A percentile compares a stretch with the other conserved stretches of the same genome.
Evolutionary conservation across 331 rosid species (phyloP).

Genomic region (Dryas integrifolia): DNA sequence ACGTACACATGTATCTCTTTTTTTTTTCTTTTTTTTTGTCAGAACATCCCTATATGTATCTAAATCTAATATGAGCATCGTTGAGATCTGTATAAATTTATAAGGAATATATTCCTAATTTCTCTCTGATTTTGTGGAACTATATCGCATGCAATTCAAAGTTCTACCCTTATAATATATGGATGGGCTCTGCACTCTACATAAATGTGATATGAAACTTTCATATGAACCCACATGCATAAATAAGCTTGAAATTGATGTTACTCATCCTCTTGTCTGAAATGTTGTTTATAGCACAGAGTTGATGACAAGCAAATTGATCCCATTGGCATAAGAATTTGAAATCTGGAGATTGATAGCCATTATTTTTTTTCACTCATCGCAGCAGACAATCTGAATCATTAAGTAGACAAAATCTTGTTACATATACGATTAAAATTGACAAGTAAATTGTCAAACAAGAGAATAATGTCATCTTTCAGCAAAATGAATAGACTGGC

Average conservation of each 20-base stretch:
- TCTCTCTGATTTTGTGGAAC: background rate
- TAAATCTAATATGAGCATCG: background rate
- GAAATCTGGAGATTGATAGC: too few species aligned
- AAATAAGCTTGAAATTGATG: background rate
- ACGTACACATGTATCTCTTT: too few species aligned
- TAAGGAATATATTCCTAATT: background rate
- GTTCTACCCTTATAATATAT: background rate
- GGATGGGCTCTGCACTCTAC: background rate
- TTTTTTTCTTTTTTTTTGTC: too few species aligned
- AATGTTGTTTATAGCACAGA: background rate
- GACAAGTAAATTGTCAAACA: too few species aligned
- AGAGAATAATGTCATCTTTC: too few species aligned
- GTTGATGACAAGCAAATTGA: background rate
- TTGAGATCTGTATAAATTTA: background rate
- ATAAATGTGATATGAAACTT: background rate
- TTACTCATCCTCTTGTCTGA: background rate
- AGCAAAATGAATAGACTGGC: constrained; percentile 13
- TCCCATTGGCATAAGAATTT: background rate
- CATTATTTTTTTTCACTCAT: too few species aligned
- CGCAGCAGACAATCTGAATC: too few species aligned
- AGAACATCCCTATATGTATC: too few species aligned
- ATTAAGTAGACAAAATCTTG: too few species aligned
- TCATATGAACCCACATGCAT: background rate
- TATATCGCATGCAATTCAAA: background rate
- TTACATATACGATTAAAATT: too few species aligned